Base-by-base conservation (phyloP, 148 eudicot species). In the Amaranthus palmeri region DNA sequence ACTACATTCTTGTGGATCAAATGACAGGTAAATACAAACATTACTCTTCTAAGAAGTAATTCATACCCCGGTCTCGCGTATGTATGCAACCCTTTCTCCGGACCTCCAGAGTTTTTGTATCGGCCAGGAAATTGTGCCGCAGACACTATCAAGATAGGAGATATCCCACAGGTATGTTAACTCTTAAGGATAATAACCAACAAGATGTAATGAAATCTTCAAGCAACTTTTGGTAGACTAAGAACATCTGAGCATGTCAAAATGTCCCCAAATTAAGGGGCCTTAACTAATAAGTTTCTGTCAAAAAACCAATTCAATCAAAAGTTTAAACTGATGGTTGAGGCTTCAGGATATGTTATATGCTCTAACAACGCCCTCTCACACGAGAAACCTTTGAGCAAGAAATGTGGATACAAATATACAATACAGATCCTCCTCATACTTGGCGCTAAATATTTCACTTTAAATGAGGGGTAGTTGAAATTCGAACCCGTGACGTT, bases 11-110 rank as follows among this genome's bases (percentile, higher is more conserved):
- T 5, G 46, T 63, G 59, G 79, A 62, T 40, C 52, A 47, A 57
- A 14, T 10, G 51, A 76, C 88, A 89, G 96, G 89, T 89, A 43
- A 90, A 90, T 45, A 64, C 69, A 17, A 88, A 90, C 49, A 76
- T 90, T 71, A 81, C 92, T 11, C 49, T 54, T 43, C 69, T 72
- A n/a, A 73, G 77, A 62, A 72, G 71, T 44, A 64, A 51, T 54
- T 74, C 81, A 64, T 61, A 62, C 69, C 77, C 85, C 52, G 70
- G 76, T 76, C 56, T 86, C 8, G 70, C 76, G 58, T 85, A 85
- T 11, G 76, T 90, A 25, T 91, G 96, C 87, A 91, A 91, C 80
- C 96, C 96, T 50, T 91, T 91, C 88, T 88, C 96, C 0, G 86
- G 84, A 65, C 89, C 93, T 25, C 96, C 93, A 2, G 77, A 75